Evolutionary conservation across 1,139 yeast genomes (phyloP), one percentile per base, ranked within the genome.

Genomic region (Komagataea norvegica): DNA sequence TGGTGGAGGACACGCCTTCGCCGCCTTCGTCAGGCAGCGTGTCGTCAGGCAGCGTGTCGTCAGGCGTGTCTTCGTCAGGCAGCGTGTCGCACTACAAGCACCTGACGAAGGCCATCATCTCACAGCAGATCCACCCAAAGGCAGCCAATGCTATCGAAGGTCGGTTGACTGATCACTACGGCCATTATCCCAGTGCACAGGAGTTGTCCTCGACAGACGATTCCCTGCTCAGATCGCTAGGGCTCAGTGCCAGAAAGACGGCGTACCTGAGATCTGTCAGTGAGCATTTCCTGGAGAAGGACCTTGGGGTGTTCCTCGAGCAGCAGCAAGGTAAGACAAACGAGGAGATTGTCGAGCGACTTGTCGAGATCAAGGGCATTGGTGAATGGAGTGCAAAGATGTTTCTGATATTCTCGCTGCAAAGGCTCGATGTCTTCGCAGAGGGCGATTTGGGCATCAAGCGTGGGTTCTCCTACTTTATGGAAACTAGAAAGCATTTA

Each of bases 341-440:
- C 36, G 67, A 65, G 4, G 81, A 70, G 23, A 65, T 85, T 3
- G 64, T 74, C 2, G 72, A 70, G 17, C 75, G 70, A 40, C 59
- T 87, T 38, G 76, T 77, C 1, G 59, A 65, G 29, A 64, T 87
- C 39, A 84, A 86, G 54, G 96, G 96, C 0, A 74, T 88, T 24
- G 96, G 96, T 0, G 74, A 77, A 1, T 88, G 97, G 97, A 78
- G 89, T 8, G 93, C 94, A 0, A 84, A 82, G 41, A 88, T 88
- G 96, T 88, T 87, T 61, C 62, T 83, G 14, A 57, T 81, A 16
- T 86, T 87, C 54, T 82, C 84, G 0, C 61, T 88, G 33, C 70
- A 70, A 23, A 70, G 84, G 42, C 56, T 74, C 55, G 80, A 88
- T 55, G 75, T 85, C 0, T 85, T 86, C 58, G 83, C 93, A 3